Evolutionary conservation across 1,284 basidiomycete genomes (phyloP).

Genomic region (Psilocybe mexicana): DNA sequence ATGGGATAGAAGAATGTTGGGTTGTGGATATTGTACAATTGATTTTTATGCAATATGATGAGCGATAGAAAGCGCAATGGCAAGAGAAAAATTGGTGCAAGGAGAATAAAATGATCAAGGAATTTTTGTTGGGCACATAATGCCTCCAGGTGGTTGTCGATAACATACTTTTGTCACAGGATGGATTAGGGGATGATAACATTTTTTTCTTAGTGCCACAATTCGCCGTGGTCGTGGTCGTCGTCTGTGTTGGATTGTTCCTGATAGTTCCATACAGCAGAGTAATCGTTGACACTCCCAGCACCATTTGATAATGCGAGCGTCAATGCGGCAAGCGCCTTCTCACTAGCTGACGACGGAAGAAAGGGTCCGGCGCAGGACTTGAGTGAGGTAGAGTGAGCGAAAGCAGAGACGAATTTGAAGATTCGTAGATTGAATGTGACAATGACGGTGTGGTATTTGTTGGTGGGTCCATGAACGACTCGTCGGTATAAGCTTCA

Average conservation of each 20-base stretch:
- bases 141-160: background rate
- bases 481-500: background rate
- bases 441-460: conserved; percentile 10
- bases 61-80: conserved; percentile 3
- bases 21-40: conserved; percentile 11
- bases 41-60: conserved; percentile 5
- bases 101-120: conserved; percentile 2
- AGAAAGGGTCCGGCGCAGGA: conserved; percentile 8
- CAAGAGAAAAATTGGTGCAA: conserved; percentile 10
- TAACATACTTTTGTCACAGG: background rate
- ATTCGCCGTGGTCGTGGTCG: conserved; percentile 54
- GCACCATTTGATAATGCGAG: conserved; percentile 70
- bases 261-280: conserved; percentile 48
- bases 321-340: conserved; percentile 60
- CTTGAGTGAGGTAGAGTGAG: conserved; percentile 22
- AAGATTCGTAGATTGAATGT: conserved; percentile 10
- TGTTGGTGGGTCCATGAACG: background rate
- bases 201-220: conserved; percentile 54
- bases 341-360: conserved; percentile 48
- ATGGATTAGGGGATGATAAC: background rate
- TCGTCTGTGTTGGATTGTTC: conserved; percentile 38
- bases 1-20: background rate
- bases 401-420: conserved; percentile 22
- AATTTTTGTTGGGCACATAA: background rate
- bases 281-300: conserved; percentile 66